phyloP scores from a whole-genome alignment of 495 filamentous ascomycete genomes.

The Podospora tetraspora region DNA sequence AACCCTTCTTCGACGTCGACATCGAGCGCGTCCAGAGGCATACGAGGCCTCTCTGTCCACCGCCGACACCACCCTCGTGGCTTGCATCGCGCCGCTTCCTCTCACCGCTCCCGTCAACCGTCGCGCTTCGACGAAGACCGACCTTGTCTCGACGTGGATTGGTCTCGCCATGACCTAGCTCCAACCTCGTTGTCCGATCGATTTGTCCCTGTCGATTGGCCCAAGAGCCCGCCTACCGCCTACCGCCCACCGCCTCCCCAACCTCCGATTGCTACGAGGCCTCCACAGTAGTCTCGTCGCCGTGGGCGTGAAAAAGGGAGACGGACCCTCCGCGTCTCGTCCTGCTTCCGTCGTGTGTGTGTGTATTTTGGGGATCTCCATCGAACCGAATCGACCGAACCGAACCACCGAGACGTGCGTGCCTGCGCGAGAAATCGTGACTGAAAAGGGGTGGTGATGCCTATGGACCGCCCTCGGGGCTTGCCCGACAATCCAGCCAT shows the following conservation, averaged over 20 bases:
- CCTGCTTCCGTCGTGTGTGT: not conserved
- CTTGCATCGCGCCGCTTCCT: constrained; percentile 3
- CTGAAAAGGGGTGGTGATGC: constrained; percentile 3
- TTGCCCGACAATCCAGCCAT: constrained; percentile 39
- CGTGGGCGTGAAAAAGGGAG: not conserved
- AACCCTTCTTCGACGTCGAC: constrained; percentile 2
- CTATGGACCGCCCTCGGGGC: constrained; percentile 34
- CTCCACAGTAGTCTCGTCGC: not conserved
- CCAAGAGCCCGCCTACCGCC: constrained; percentile 2
- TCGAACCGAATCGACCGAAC: not conserved
- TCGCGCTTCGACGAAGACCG: constrained; percentile 6
- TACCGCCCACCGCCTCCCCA: not conserved
- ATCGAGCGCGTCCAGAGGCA: constrained; percentile 4
- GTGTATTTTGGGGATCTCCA: not conserved
- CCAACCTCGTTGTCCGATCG: constrained; percentile 18
- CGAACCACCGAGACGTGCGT: not conserved
- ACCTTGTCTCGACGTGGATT: constrained; percentile 15
- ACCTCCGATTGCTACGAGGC: not conserved
- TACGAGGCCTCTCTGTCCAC: constrained; percentile 2
- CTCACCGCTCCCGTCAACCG: constrained; percentile 9
- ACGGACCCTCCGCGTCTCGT: not conserved
- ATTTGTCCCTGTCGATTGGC: constrained; percentile 22
- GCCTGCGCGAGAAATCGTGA: not conserved
- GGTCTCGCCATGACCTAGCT: constrained; percentile 23
- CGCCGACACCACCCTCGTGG: constrained; percentile 3